Percentiles rank a stretch among this genome's conserved stretches.
phyloP scores from a whole-genome alignment of 2,329 filamentous ascomycete species.

The Hyphodiscus sp. region DNA sequence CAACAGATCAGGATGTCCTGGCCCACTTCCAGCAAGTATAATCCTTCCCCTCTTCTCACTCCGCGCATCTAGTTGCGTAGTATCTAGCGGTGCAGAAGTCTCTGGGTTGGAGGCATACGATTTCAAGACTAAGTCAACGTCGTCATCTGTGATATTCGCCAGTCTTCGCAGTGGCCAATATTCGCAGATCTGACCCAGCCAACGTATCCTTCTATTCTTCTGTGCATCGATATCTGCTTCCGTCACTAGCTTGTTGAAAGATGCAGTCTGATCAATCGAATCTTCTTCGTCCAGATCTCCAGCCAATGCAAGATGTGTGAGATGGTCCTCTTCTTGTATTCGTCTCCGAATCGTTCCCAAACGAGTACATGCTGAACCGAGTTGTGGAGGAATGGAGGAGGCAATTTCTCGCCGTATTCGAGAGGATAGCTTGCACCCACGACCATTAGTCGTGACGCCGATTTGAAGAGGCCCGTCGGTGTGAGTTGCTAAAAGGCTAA shows the following conservation, averaged over 20 bases:
- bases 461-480: constrained; percentile 88
- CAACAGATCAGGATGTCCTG: constrained; percentile 85
- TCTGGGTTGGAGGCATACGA: constrained; percentile 49
- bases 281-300: constrained; percentile 42
- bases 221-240: constrained; percentile 67
- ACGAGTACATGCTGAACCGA: constrained; percentile 71
- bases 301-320: constrained; percentile 25
- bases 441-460: constrained; percentile 90
- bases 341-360: constrained; percentile 66
- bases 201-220: constrained; percentile 78
- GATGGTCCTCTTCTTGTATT: constrained; percentile 68
- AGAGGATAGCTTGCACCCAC: constrained; percentile 88
- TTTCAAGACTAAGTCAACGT: constrained; percentile 69
- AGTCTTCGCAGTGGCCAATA: constrained; percentile 91
- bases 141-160: constrained; percentile 70
- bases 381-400: constrained; percentile 64
- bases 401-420: constrained; percentile 85
- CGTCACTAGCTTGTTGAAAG: constrained; percentile 77
- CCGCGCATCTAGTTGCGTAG: constrained; percentile 24
- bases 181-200: constrained; percentile 94
- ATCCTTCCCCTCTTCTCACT: constrained; percentile 56
- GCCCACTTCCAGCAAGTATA: constrained; percentile 85
- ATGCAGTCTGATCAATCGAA: constrained; percentile 66
- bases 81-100: constrained; percentile 27
- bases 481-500: constrained; percentile 83